These are phyloP conservation scores for Kazachstania taianensis DNA, from an alignment of 805 yeast species.

Conservation along the genomic window DNA sequence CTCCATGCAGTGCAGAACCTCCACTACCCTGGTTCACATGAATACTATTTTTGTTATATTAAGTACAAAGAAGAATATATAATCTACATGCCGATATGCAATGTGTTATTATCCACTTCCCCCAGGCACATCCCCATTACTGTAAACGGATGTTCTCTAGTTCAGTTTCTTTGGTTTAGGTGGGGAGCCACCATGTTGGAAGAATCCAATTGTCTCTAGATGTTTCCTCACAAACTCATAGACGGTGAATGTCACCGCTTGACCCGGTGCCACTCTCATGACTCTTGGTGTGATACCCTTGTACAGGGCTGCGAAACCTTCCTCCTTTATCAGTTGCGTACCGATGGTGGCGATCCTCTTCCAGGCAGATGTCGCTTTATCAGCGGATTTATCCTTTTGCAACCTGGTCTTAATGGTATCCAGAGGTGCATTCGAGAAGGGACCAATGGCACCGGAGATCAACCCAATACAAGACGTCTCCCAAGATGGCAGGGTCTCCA, in stretches of 20 bases:
- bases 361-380: slow-evolving; percentile 42
- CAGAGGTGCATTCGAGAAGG: slow-evolving; percentile 92
- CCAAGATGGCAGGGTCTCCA: slow-evolving; percentile 71
- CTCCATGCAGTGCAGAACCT: too few species aligned
- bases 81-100: too few species aligned
- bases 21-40: too few species aligned
- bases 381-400: slow-evolving; percentile 70
- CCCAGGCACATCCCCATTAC: too few species aligned
- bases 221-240: slow-evolving; percentile 76
- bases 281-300: slow-evolving; percentile 98
- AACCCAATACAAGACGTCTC: slow-evolving; percentile 89
- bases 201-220: slow-evolving; percentile 35
- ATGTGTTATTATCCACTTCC: too few species aligned
- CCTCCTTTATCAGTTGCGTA: slow-evolving; percentile 70
- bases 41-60: too few species aligned
- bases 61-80: too few species aligned
- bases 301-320: slow-evolving; percentile 81
- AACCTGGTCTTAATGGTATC: slow-evolving; percentile 95
- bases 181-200: slow-evolving; percentile 4
- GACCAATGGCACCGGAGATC: slow-evolving; percentile 93
- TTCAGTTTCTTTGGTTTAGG: slow-evolving; percentile 4
- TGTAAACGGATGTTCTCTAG: too few species aligned
- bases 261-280: slow-evolving; percentile 99
- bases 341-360: slow-evolving; percentile 76
- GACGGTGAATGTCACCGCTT: slow-evolving; percentile 95